Conservation (phyloP, 345 rosid genomes). For the Syzygium aqueum region DNA sequence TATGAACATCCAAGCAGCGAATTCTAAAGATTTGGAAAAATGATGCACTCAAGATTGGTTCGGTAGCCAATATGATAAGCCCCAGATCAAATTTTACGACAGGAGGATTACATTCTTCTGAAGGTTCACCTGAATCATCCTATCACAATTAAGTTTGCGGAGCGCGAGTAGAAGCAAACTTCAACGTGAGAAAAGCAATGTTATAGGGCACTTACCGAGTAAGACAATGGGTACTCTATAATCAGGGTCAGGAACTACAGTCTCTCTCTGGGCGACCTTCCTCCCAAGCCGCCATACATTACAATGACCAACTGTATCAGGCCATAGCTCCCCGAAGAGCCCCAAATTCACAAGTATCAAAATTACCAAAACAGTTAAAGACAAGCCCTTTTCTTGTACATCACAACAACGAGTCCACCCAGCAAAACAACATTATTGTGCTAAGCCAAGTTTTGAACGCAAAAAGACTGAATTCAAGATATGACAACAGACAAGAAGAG, state of each 20-base stretch:
- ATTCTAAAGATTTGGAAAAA: neutral
- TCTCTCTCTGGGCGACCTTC: slow-evolving; percentile 33
- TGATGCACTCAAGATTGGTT: neutral
- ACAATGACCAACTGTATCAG: neutral
- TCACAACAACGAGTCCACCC: neutral
- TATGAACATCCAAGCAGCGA: neutral
- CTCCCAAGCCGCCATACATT: slow-evolving; percentile 38
- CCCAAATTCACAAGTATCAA: neutral
- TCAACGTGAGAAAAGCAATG: neutral
- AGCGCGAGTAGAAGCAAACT: neutral
- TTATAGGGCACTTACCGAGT: slow-evolving; percentile 25
- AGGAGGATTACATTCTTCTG: neutral
- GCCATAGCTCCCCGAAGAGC: neutral
- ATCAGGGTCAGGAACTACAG: slow-evolving; percentile 60
- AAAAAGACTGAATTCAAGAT: neutral
- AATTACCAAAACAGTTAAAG: neutral
- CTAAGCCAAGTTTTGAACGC: neutral
- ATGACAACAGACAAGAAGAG: neutral
- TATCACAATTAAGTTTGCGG: neutral
- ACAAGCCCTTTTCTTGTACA: neutral
- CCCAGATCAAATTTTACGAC: neutral
- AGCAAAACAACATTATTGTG: neutral
- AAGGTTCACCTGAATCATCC: neutral
- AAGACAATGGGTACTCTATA: slow-evolving; percentile 49
- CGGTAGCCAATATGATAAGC: neutral